These are phyloP conservation scores for Hanseniaspora guilliermondii DNA, from an alignment of 805 yeast species.

Conservation along the genomic window DNA sequence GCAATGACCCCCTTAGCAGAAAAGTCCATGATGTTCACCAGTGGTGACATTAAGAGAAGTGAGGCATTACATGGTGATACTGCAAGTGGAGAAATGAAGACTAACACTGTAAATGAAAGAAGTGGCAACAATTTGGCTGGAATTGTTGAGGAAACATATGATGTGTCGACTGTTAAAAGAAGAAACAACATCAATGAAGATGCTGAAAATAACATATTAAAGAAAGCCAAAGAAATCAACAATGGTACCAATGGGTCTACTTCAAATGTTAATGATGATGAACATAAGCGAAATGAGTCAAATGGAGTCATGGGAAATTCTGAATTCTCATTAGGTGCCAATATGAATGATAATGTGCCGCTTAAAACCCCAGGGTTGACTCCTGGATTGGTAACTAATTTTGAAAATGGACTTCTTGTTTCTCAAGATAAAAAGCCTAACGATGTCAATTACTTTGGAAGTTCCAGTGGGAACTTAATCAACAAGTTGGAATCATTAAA, in stretches of 20 bases:
- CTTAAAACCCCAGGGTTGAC: conserved; percentile 9
- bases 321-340: background rate
- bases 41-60: background rate
- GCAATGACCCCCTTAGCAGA: conserved; percentile 78
- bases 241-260: background rate
- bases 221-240: background rate
- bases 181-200: background rate
- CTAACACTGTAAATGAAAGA: background rate
- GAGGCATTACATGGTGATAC: background rate
- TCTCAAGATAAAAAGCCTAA: background rate
- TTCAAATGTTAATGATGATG: background rate
- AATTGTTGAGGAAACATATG: background rate
- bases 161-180: background rate
- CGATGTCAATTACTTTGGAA: background rate
- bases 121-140: background rate
- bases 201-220: background rate
- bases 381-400: background rate
- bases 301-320: background rate
- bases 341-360: background rate
- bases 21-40: conserved; percentile 23
- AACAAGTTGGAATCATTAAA: conserved; percentile 3
- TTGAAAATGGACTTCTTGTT: background rate
- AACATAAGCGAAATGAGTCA: background rate
- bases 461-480: background rate
- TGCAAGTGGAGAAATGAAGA: background rate